Evolutionary conservation across 2,329 filamentous ascomycete genomes (phyloP).

Genomic region (Hymenoscyphus occultus): DNA sequence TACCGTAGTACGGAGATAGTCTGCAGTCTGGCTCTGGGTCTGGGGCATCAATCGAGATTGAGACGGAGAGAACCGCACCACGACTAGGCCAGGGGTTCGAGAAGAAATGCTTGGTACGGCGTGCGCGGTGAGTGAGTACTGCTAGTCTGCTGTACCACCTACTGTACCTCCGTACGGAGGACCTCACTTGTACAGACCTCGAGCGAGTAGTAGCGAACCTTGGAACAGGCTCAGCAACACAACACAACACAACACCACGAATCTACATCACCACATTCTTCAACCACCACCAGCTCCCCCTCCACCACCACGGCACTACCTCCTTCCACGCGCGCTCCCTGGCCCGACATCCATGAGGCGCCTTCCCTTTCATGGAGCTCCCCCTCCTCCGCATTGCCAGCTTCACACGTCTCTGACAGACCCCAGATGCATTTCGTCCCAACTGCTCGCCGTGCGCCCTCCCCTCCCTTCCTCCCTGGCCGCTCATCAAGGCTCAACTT

Average conservation of each 20-base stretch:
- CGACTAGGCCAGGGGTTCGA: background rate
- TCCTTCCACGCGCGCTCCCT: too few species aligned
- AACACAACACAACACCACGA: background rate
- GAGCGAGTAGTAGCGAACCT: too few species aligned
- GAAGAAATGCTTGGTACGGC: background rate
- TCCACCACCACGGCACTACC: background rate
- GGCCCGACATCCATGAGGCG: background rate
- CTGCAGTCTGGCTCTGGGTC: background rate
- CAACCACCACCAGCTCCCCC: background rate
- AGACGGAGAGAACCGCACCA: slow-evolving; percentile 1
- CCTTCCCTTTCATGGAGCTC: too few species aligned
- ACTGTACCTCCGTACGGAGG: too few species aligned
- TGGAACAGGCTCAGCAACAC: too few species aligned
- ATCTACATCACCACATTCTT: background rate
- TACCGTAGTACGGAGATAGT: background rate
- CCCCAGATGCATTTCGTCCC: background rate
- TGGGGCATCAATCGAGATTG: slow-evolving; percentile 1
- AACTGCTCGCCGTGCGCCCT: too few species aligned
- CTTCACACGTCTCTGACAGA: background rate
- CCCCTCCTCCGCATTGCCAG: background rate
- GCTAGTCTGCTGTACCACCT: too few species aligned
- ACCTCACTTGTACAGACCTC: too few species aligned
- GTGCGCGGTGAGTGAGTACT: background rate
- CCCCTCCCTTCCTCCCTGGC: too few species aligned
- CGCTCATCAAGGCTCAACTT: background rate